phyloP scores from a whole-genome alignment of 164 flowering plant species.

The Sextonia rubra region DNA sequence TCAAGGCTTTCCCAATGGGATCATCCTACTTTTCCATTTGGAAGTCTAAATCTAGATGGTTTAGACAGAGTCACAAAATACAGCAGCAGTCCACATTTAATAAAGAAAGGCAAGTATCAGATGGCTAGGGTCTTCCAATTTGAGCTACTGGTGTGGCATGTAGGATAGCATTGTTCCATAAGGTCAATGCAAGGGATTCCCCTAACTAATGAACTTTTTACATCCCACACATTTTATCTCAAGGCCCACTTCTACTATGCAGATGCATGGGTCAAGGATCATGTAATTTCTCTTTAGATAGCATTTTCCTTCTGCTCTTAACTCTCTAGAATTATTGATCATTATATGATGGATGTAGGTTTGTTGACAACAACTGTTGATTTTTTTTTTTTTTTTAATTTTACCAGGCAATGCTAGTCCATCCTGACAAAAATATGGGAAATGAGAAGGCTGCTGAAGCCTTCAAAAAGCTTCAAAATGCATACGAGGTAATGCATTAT shows the following conservation, averaged over 20 bases:
- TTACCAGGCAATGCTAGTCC: conserved; percentile 93
- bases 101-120: neutral
- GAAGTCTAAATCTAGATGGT: neutral
- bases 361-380: neutral
- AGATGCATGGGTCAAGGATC: neutral
- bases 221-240: neutral
- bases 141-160: neutral
- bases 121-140: neutral
- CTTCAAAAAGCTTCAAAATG: conserved; percentile 98
- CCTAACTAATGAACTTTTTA: neutral
- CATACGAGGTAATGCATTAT: conserved; percentile 67
- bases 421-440: conserved; percentile 99
- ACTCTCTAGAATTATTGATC: neutral
- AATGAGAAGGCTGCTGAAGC: conserved; percentile 99
- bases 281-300: neutral
- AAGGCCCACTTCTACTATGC: neutral
- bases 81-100: neutral
- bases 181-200: neutral
- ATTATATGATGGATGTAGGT: neutral
- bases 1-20: too few relatives aligned
- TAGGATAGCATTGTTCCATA: neutral
- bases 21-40: neutral
- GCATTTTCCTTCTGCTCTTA: neutral
- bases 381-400: conserved; percentile 5
- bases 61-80: neutral